These are phyloP conservation scores for Amphirosellinia nigrospora DNA, from an alignment of 495 filamentous ascomycete genomes.

Conservation along the genomic window DNA sequence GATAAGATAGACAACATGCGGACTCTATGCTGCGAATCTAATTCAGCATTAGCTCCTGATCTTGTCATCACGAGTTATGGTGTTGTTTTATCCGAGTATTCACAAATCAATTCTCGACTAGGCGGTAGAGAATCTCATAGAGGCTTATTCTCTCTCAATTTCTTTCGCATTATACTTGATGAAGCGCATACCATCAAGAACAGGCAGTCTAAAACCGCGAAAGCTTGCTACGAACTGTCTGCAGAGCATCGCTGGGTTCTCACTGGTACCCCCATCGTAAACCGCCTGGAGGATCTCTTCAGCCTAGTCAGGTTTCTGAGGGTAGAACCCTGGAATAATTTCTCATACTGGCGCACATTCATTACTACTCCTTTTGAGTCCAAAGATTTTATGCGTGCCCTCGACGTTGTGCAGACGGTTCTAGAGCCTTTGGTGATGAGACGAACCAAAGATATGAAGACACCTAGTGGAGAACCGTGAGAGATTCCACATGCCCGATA, in stretches of 20 bases:
- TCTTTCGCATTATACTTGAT: constrained; percentile 93
- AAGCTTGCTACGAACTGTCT: constrained; percentile 87
- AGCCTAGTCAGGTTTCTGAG: constrained; percentile 87
- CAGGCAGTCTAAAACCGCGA: constrained; percentile 83
- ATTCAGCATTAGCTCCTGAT: constrained; percentile 77
- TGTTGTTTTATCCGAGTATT: constrained; percentile 87
- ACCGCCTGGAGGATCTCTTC: constrained; percentile 96
- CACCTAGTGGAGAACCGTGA: constrained; percentile 78
- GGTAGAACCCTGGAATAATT: constrained; percentile 97
- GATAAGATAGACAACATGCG: constrained; percentile 81
- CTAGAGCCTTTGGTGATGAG: constrained; percentile 94
- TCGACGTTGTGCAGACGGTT: constrained; percentile 97
- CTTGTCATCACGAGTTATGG: constrained; percentile 97
- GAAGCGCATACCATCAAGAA: constrained; percentile 97
- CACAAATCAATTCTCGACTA: constrained; percentile 63
- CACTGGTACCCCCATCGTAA: constrained; percentile 96
- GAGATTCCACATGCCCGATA: neutral
- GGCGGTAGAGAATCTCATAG: constrained; percentile 64
- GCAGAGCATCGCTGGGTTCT: constrained; percentile 90
- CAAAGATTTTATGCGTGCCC: constrained; percentile 87
- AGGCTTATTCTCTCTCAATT: constrained; percentile 88
- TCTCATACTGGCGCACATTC: constrained; percentile 98
- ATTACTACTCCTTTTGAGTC: constrained; percentile 97
- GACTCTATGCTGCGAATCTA: constrained; percentile 75
- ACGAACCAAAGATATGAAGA: constrained; percentile 97